phyloP scores from a whole-genome alignment of 2,329 filamentous ascomycete species.

The Botrytis elliptica region DNA sequence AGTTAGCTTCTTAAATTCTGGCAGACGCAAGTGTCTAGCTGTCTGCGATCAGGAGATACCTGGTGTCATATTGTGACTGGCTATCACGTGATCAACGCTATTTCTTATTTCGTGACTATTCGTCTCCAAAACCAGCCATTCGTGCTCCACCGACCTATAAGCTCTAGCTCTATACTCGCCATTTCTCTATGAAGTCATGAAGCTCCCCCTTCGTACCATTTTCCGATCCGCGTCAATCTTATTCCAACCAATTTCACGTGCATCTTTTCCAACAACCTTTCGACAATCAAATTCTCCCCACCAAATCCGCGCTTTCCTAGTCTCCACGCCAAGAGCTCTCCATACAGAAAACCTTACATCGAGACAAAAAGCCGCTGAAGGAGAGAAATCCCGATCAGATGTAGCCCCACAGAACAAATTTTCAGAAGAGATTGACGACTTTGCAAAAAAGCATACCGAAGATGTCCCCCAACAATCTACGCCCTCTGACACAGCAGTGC shows the following conservation, averaged over 20 bases:
- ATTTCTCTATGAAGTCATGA: background rate
- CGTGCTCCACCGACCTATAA: background rate
- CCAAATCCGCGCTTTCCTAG: background rate
- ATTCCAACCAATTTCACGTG: background rate
- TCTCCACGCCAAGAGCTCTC: background rate
- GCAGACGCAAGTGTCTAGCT: background rate
- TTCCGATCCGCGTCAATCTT: fast-evolving
- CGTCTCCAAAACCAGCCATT: background rate
- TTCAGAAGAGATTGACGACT: background rate
- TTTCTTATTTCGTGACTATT: background rate
- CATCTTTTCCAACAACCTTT: background rate
- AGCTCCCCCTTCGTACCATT: background rate
- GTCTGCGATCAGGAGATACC: background rate
- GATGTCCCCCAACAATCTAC: background rate
- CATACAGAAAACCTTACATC: background rate
- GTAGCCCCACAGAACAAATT: background rate
- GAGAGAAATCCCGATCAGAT: background rate
- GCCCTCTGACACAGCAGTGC: background rate
- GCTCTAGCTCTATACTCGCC: too few species aligned
- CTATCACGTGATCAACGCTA: background rate
- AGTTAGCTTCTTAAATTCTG: background rate
- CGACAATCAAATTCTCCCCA: background rate
- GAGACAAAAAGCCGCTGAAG: background rate
- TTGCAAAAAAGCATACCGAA: background rate
- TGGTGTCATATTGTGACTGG: background rate